Conservation (phyloP, 768 basidiomycete genomes). For the Termitomyces sp. region DNA sequence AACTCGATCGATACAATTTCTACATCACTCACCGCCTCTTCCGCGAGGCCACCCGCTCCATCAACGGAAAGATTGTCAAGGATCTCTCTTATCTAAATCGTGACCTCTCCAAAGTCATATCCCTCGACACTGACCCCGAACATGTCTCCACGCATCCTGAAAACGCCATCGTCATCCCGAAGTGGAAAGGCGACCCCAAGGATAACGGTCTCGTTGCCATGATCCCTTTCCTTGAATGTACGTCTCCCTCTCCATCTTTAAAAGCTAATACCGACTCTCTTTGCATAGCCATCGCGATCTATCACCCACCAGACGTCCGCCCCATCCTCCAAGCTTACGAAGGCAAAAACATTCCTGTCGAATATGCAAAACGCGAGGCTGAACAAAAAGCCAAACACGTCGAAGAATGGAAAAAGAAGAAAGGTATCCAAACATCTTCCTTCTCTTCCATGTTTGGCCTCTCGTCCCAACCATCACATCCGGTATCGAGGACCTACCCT, state of each 20-base stretch:
- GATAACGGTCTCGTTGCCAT: conserved; percentile 78
- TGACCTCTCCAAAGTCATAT: conserved; percentile 82
- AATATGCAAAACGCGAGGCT: conserved; percentile 86
- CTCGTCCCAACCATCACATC: conserved; percentile 7
- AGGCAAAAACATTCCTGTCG: conserved; percentile 83
- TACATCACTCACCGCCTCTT: conserved; percentile 87
- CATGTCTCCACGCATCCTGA: conserved; percentile 79
- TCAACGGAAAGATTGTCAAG: conserved; percentile 85
- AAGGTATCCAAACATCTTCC: conserved; percentile 25
- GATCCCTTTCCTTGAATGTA: conserved; percentile 96
- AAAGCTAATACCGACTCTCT: background rate
- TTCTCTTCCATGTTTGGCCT: conserved; percentile 38
- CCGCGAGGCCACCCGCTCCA: conserved; percentile 83
- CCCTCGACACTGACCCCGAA: conserved; percentile 81
- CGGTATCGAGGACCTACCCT: conserved; percentile 12
- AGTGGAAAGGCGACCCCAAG: conserved; percentile 77
- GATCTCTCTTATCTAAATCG: conserved; percentile 95
- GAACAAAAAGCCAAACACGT: conserved; percentile 73
- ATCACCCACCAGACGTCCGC: conserved; percentile 81
- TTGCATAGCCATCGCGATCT: conserved; percentile 80
- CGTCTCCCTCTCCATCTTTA: conserved; percentile 13
- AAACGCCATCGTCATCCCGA: conserved; percentile 77
- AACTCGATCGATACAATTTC: conserved; percentile 90
- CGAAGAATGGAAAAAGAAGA: conserved; percentile 71
- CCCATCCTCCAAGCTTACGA: conserved; percentile 80